Evolutionary conservation across 106 monocot species (phyloP).

Genomic region (Dendrobium huoshanense): DNA sequence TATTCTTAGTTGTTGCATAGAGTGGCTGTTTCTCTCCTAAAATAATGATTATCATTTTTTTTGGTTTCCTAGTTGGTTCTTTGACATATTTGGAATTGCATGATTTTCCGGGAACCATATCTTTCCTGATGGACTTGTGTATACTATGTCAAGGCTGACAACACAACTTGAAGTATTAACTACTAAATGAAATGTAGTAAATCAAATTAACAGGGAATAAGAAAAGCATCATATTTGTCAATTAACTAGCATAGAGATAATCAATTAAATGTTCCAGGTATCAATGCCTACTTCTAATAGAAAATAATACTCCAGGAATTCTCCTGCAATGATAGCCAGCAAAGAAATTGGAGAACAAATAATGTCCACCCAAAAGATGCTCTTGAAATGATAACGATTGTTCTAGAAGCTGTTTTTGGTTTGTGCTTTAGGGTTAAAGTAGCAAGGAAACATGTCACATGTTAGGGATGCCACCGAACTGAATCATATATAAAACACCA

Average conservation of each 20-base stretch:
- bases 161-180: not conserved
- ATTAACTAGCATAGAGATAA: not conserved
- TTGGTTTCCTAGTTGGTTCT: not conserved
- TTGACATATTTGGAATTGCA: not conserved
- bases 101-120: not conserved
- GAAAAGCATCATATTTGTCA: not conserved
- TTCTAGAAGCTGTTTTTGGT: not conserved
- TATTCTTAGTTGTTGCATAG: not conserved
- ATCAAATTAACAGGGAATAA: not conserved
- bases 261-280: not conserved
- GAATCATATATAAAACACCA: too few species aligned
- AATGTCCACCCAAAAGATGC: not conserved
- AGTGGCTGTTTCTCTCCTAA: not conserved
- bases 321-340: not conserved
- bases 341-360: not conserved
- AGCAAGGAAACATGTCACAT: too few species aligned
- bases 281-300: not conserved
- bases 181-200: not conserved
- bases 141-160: not conserved
- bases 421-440: not conserved
- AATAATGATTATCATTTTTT: not conserved
- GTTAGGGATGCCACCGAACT: too few species aligned
- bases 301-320: not conserved
- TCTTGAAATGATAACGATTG: not conserved
- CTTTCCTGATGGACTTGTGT: not conserved